phyloP scores from a whole-genome alignment of 2,329 filamentous ascomycete species.

The Beauveria pseudobassiana region DNA sequence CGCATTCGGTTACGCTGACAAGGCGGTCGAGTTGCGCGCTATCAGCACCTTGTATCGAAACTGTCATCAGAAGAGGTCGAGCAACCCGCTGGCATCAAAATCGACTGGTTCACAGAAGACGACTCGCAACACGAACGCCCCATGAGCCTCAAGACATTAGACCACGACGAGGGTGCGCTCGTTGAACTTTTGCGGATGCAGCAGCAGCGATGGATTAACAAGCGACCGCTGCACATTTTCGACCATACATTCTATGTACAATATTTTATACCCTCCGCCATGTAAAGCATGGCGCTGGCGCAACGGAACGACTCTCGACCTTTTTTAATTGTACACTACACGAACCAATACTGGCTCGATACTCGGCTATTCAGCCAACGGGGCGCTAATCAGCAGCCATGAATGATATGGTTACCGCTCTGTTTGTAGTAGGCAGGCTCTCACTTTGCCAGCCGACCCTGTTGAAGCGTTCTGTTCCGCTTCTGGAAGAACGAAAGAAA shows the following conservation, averaged over 20 bases:
- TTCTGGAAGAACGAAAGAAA: not conserved
- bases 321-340: slow-evolving; percentile 3
- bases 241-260: slow-evolving; percentile 5
- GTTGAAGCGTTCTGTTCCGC: not conserved
- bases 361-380: not conserved
- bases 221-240: not conserved
- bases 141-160: slow-evolving; percentile 26
- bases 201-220: slow-evolving; percentile 41
- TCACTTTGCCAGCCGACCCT: not conserved
- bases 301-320: not conserved
- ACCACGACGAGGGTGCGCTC: slow-evolving; percentile 34
- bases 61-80: slow-evolving; percentile 40
- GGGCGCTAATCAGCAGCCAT: not conserved
- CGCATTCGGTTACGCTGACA: slow-evolving; percentile 44
- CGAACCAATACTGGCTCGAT: not conserved
- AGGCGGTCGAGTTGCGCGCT: slow-evolving; percentile 48
- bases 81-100: slow-evolving; percentile 34
- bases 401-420: not conserved
- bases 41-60: slow-evolving; percentile 55
- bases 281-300: not conserved
- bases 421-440: not conserved
- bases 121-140: slow-evolving; percentile 35
- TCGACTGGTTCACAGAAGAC: slow-evolving; percentile 50
- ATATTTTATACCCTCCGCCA: slow-evolving; percentile 7
- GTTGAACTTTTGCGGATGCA: slow-evolving; percentile 54